A percentile compares a stretch with the other conserved stretches of the same genome.
Evolutionary conservation across 1,284 basidiomycete species (phyloP).

Genomic region (Trametes polyzona): DNA sequence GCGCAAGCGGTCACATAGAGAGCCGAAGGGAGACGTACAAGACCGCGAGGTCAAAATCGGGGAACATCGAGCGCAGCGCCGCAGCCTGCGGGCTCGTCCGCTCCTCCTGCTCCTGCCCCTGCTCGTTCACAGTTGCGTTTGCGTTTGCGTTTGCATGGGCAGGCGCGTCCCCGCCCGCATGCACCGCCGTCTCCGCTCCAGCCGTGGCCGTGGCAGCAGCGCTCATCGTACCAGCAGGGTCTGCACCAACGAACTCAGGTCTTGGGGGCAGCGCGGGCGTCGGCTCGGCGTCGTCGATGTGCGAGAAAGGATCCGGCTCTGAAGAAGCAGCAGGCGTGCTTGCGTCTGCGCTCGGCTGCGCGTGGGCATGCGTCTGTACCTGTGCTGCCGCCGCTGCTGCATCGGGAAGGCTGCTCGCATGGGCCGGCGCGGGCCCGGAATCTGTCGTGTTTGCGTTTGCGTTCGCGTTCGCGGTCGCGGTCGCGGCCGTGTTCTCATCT

Average conservation of each 20-base stretch:
- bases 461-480: too few relatives aligned
- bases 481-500: too few relatives aligned
- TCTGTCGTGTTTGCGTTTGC: not conserved
- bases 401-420: slow-evolving; percentile 6
- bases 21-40: slow-evolving; percentile 56
- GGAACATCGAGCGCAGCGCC: slow-evolving; percentile 72
- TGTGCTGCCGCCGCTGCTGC: slow-evolving; percentile 2
- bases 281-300: slow-evolving; percentile 3
- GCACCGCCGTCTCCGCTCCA: not conserved
- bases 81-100: slow-evolving; percentile 48
- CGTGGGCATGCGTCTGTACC: not conserved
- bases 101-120: slow-evolving; percentile 21
- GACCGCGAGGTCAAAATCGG: slow-evolving; percentile 72
- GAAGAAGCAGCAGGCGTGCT: slow-evolving; percentile 15
- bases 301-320: not conserved
- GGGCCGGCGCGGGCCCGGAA: not conserved
- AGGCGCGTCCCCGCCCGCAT: not conserved
- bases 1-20: not conserved
- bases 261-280: slow-evolving; percentile 29
- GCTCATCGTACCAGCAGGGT: not conserved
- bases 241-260: slow-evolving; percentile 9
- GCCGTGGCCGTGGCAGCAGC: slow-evolving; percentile 10
- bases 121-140: not conserved
- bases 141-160: not conserved
- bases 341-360: not conserved